These are phyloP conservation scores for Agastache rugosa DNA, from an alignment of 257 asterid species.

Conservation along the genomic window DNA sequence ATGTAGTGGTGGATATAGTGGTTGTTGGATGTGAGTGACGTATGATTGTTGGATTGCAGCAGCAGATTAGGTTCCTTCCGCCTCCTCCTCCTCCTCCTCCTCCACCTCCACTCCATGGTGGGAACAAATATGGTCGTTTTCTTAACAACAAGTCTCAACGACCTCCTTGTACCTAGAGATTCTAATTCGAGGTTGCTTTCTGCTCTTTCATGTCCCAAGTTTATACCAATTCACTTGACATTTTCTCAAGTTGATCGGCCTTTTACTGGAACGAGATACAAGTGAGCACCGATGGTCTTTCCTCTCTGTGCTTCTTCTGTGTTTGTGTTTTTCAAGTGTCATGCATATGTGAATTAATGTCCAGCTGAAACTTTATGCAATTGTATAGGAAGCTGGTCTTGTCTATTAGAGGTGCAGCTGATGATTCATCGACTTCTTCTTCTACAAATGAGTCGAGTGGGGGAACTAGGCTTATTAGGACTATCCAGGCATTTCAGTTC, in stretches of 20 bases:
- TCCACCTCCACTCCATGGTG: slow-evolving; percentile 21
- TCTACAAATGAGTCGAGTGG: slow-evolving; percentile 49
- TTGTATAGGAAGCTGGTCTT: slow-evolving; percentile 56
- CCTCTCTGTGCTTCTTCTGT: background rate
- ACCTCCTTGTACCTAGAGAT: slow-evolving; percentile 1
- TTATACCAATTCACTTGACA: slow-evolving; percentile 35
- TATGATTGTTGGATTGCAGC: slow-evolving; percentile 14
- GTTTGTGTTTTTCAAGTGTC: background rate
- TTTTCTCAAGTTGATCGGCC: slow-evolving; percentile 26
- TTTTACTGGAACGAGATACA: slow-evolving; percentile 27
- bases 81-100: too few species aligned
- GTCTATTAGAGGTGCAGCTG: slow-evolving; percentile 74
- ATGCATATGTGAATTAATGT: background rate
- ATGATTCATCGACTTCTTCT: slow-evolving; percentile 38
- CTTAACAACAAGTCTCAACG: slow-evolving; percentile 38
- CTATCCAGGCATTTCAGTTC: slow-evolving; percentile 57
- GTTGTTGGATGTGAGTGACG: background rate
- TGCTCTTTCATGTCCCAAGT: slow-evolving; percentile 36
- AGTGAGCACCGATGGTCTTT: slow-evolving; percentile 30
- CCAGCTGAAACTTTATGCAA: slow-evolving; percentile 24
- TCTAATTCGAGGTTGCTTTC: slow-evolving; percentile 35
- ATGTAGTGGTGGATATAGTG: background rate
- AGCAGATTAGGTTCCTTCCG: slow-evolving; percentile 31
- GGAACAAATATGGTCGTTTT: slow-evolving; percentile 29
- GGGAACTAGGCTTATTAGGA: slow-evolving; percentile 78